Evolutionary conservation across 306 rosid species (phyloP).

Genomic region (Datisca glomerata): DNA sequence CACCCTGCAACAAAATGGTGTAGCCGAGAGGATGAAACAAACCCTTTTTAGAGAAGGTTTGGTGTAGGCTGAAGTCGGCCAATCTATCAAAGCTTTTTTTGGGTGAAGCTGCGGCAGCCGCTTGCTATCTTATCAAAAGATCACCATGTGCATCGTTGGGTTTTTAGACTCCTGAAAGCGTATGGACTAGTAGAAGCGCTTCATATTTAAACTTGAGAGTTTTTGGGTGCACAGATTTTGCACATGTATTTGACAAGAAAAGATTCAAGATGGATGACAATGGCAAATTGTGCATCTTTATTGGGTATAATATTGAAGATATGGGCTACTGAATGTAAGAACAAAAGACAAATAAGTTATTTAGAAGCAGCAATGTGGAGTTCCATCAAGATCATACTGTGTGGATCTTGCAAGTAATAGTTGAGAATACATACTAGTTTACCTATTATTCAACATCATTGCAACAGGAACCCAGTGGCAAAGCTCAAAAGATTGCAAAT

Average conservation of each 20-base stretch:
- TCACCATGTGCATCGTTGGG: neutral
- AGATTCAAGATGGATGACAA: too few relatives aligned
- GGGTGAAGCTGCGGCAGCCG: neutral
- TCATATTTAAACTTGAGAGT: neutral
- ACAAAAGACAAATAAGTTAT: too few relatives aligned
- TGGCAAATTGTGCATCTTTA: neutral
- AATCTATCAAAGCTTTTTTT: neutral
- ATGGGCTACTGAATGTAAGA: neutral
- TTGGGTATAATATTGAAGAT: neutral
- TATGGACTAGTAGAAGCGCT: neutral
- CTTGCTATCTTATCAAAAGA: neutral
- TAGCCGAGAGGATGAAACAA: neutral
- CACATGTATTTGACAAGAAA: neutral
- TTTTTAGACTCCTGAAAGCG: neutral
- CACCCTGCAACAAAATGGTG: conserved; percentile 3
- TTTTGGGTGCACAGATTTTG: neutral
- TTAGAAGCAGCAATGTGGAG: too few relatives aligned
- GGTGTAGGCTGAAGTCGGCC: neutral
- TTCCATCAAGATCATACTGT: too few relatives aligned
- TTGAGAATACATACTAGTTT: too few relatives aligned
- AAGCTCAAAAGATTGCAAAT: too few relatives aligned
- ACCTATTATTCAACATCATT: too few relatives aligned
- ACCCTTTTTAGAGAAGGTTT: neutral
- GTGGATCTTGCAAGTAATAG: too few relatives aligned
- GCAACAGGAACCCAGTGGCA: too few relatives aligned